Evolutionary conservation across 1,284 basidiomycete genomes (phyloP).

Genomic region (Leccinum ponderosum): DNA sequence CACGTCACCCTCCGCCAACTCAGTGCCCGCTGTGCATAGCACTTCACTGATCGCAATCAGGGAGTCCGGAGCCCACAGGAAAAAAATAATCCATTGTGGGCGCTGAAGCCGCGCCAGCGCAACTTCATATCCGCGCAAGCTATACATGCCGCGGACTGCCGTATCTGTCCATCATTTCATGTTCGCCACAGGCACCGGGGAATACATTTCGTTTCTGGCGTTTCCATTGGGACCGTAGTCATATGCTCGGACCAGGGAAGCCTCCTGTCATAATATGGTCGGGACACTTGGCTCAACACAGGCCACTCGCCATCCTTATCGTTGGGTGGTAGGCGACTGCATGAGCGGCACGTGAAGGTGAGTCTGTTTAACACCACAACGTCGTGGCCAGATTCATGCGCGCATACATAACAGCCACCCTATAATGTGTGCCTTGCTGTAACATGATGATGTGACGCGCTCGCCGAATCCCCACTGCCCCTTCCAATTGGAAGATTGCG

Average conservation of each 20-base stretch:
- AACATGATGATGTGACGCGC: background rate
- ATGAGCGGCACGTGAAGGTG: conserved; percentile 1
- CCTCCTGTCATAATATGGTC: background rate
- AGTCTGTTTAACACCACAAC: background rate
- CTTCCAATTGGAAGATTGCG: background rate
- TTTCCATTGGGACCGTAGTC: conserved; percentile 29
- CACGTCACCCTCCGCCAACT: background rate
- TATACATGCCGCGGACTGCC: conserved; percentile 28
- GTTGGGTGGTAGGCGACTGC: background rate
- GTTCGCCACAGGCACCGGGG: conserved; percentile 35
- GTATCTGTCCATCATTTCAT: conserved; percentile 25
- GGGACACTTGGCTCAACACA: background rate
- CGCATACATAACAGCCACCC: background rate
- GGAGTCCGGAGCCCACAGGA: conserved; percentile 4
- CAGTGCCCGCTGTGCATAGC: conserved; percentile 10
- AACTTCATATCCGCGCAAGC: conserved; percentile 32
- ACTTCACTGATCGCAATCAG: conserved; percentile 8
- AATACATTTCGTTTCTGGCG: conserved; percentile 19
- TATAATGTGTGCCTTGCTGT: background rate
- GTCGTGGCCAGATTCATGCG: conserved; percentile 1
- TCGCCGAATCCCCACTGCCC: background rate
- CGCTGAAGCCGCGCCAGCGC: conserved; percentile 15
- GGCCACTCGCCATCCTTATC: background rate
- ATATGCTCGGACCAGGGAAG: conserved; percentile 11
- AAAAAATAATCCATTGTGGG: conserved; percentile 8